Evolutionary conservation across 2,329 filamentous ascomycete genomes (phyloP).

Genomic region (Shiraia bambusicola): DNA sequence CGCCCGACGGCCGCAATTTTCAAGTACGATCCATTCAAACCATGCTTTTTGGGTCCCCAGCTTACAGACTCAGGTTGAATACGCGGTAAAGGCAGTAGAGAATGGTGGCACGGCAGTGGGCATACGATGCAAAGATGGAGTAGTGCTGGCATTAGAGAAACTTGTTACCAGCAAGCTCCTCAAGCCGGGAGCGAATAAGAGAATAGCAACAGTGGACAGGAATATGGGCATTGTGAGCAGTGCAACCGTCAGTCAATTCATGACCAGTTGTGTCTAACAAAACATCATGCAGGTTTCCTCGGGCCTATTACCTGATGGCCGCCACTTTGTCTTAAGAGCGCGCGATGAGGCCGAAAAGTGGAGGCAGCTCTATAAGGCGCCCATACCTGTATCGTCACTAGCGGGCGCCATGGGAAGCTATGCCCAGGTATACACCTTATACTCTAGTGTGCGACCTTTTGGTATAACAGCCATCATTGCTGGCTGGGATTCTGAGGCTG

Average conservation of each 20-base stretch:
- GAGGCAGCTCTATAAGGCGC: slow-evolving; percentile 91
- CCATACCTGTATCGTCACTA: slow-evolving; percentile 84
- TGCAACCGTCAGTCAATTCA: background rate
- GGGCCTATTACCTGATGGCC: slow-evolving; percentile 89
- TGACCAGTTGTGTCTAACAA: background rate
- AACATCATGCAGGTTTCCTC: slow-evolving; percentile 74
- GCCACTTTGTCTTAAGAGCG: slow-evolving; percentile 91
- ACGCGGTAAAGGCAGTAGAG: slow-evolving; percentile 97
- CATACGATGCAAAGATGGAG: slow-evolving; percentile 94
- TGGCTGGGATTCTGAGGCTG: slow-evolving; percentile 88
- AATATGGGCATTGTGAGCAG: slow-evolving; percentile 84
- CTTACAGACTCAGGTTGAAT: slow-evolving; percentile 66
- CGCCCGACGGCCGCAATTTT: slow-evolving; percentile 97
- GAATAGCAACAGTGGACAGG: slow-evolving; percentile 91
- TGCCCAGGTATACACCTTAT: slow-evolving; percentile 95
- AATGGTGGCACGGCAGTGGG: slow-evolving; percentile 95
- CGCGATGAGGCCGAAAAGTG: slow-evolving; percentile 90
- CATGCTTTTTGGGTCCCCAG: background rate
- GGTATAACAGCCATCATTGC: slow-evolving; percentile 93
- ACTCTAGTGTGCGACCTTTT: slow-evolving; percentile 94
- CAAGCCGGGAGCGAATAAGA: slow-evolving; percentile 93
- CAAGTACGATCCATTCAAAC: slow-evolving; percentile 62
- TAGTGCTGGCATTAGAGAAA: slow-evolving; percentile 96
- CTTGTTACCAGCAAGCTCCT: slow-evolving; percentile 92
- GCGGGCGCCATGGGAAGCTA: slow-evolving; percentile 93